phyloP scores from a whole-genome alignment of 2,329 filamentous ascomycete genomes.

The Penicillium brevicompactum region DNA sequence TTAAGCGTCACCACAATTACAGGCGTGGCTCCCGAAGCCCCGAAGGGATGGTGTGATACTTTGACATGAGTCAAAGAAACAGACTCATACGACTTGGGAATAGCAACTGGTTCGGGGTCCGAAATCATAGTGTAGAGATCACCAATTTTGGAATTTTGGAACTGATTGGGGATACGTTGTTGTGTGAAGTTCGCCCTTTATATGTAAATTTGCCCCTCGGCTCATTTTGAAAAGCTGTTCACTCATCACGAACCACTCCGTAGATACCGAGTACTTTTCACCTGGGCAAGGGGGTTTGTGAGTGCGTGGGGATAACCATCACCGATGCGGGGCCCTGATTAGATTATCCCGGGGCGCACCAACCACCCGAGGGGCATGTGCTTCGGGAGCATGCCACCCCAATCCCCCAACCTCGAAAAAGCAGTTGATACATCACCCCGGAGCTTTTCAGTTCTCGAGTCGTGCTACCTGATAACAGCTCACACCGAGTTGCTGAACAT shows the following conservation, averaged over 20 bases:
- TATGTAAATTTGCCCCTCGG: not conserved
- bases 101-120: conserved; percentile 6
- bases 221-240: not conserved
- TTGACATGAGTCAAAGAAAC: conserved; percentile 32
- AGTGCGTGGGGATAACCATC: not conserved
- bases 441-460: not conserved
- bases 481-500: too few species aligned
- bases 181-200: not conserved
- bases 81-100: conserved; percentile 34
- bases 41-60: conserved; percentile 35
- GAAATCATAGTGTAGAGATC: conserved; percentile 5
- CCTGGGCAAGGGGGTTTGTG: not conserved
- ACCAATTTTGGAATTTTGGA: too few species aligned
- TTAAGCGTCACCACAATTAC: conserved; percentile 55
- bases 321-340: not conserved
- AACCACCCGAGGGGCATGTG: not conserved
- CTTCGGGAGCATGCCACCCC: not conserved
- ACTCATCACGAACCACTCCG: not conserved
- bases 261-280: too few species aligned
- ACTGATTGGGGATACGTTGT: too few species aligned
- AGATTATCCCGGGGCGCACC: conserved; percentile 4
- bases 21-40: conserved; percentile 50
- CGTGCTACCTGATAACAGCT: not conserved
- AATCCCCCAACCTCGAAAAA: not conserved
- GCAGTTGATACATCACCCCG: not conserved